These are phyloP conservation scores for Colletotrichum spinosum DNA, from an alignment of 2,329 filamentous ascomycete species.

Conservation along the genomic window DNA sequence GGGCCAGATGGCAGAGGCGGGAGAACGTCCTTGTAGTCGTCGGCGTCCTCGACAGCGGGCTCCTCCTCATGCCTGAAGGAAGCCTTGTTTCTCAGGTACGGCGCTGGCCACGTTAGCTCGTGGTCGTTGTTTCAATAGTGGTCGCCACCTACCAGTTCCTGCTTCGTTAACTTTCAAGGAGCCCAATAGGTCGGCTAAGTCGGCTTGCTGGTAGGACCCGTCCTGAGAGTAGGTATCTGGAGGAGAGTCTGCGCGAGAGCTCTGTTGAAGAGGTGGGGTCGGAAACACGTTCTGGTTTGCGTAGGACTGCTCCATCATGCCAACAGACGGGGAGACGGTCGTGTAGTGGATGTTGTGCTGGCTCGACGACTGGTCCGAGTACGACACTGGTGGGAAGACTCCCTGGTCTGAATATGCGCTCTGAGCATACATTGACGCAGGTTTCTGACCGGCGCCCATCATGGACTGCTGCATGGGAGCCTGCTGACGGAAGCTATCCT, in stretches of 20 bases:
- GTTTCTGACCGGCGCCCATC: slow-evolving; percentile 55
- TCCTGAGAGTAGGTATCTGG: slow-evolving; percentile 69
- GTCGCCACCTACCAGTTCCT: slow-evolving; percentile 77
- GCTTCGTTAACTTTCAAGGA: slow-evolving; percentile 88
- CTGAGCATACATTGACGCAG: slow-evolving; percentile 60
- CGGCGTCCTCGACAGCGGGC: slow-evolving; percentile 75
- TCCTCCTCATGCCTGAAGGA: slow-evolving; percentile 65
- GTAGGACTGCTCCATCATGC: slow-evolving; percentile 65
- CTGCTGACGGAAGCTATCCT: slow-evolving; percentile 62
- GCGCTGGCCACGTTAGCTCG: slow-evolving; percentile 65
- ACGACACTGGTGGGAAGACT: slow-evolving; percentile 61
- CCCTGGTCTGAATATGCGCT: slow-evolving; percentile 59
- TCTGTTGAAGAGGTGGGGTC: slow-evolving; percentile 62
- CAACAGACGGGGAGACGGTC: slow-evolving; percentile 60
- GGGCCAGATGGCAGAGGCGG: slow-evolving; percentile 76
- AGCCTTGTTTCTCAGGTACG: slow-evolving; percentile 80
- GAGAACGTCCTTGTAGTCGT: slow-evolving; percentile 78
- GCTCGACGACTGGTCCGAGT: slow-evolving; percentile 56
- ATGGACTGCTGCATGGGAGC: slow-evolving; percentile 63
- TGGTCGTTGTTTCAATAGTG: neutral
- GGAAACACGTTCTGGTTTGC: slow-evolving; percentile 62
- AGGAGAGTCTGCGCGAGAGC: slow-evolving; percentile 53
- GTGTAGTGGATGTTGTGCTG: slow-evolving; percentile 66
- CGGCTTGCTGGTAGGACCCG: slow-evolving; percentile 72
- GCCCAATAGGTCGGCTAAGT: slow-evolving; percentile 84